Conservation (phyloP, 169 alveolate species). For the Eimeria tenella region DNA sequence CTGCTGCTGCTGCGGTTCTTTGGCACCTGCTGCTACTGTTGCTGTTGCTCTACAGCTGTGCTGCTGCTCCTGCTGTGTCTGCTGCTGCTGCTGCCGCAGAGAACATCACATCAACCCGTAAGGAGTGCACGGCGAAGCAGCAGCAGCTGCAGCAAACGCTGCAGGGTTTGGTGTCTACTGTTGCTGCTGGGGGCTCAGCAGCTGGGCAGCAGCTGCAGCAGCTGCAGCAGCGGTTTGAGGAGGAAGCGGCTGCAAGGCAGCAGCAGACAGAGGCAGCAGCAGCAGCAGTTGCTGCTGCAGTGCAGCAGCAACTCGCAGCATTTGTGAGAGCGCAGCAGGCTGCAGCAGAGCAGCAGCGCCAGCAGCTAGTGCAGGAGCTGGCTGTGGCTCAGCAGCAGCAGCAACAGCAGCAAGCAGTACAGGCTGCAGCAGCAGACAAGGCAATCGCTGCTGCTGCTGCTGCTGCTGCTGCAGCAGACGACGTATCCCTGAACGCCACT, state of each 20-base stretch:
- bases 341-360: constrained; percentile 14
- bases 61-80: not conserved
- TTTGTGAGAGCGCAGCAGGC: constrained; percentile 15
- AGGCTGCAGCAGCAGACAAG: not conserved
- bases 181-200: constrained; percentile 1
- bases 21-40: not conserved
- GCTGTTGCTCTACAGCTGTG: not conserved
- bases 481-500: not conserved
- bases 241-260: not conserved
- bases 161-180: constrained; percentile 27
- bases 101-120: not conserved
- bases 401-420: constrained; percentile 14
- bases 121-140: not conserved
- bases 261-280: constrained; percentile 27
- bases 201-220: constrained; percentile 47
- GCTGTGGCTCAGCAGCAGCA: constrained; percentile 16
- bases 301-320: constrained; percentile 37
- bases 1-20: not conserved
- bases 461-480: constrained; percentile 28
- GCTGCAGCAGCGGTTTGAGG: constrained; percentile 29
- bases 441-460: constrained; percentile 14
- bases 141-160: constrained; percentile 40
- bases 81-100: constrained; percentile 14
- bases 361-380: not conserved
- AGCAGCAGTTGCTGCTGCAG: constrained; percentile 39